Conservation (phyloP, 108 stramenopile species). For the Pinguiococcus pyrenoidosus region DNA sequence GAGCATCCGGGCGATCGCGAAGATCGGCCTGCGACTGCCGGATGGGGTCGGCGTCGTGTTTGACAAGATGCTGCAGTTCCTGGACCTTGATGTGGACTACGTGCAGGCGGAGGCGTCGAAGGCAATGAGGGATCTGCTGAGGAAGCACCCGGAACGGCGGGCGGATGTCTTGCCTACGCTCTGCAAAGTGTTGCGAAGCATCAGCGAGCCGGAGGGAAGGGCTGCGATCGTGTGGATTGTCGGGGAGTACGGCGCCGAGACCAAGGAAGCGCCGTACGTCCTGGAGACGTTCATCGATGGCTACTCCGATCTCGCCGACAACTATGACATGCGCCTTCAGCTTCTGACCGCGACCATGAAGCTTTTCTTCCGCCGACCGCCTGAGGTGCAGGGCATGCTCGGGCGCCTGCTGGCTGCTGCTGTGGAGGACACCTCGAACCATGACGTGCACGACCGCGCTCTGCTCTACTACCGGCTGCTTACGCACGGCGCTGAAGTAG, state of each 20-base stretch:
- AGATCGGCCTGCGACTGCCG: slow-evolving; percentile 68
- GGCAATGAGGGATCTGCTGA: slow-evolving; percentile 57
- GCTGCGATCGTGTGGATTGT: slow-evolving; percentile 82
- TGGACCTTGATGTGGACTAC: slow-evolving; percentile 61
- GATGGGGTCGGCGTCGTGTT: slow-evolving; percentile 62
- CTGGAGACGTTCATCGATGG: slow-evolving; percentile 60
- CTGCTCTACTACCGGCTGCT: slow-evolving; percentile 91
- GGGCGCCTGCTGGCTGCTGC: slow-evolving; percentile 75
- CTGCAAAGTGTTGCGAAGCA: slow-evolving; percentile 39
- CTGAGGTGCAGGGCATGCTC: slow-evolving; percentile 73
- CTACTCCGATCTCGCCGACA: not conserved
- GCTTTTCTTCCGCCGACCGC: slow-evolving; percentile 91
- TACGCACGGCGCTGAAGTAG: slow-evolving; percentile 52
- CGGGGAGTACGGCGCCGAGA: slow-evolving; percentile 85
- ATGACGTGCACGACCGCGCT: slow-evolving; percentile 93
- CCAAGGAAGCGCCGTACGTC: slow-evolving; percentile 88
- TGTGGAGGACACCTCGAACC: slow-evolving; percentile 70
- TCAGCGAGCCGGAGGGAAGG: slow-evolving; percentile 58
- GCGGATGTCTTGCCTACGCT: slow-evolving; percentile 60
- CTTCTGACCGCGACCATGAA: slow-evolving; percentile 78
- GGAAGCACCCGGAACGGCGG: slow-evolving; percentile 58
- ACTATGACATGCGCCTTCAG: slow-evolving; percentile 8
- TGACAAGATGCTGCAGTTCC: slow-evolving; percentile 68
- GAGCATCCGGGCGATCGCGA: slow-evolving; percentile 72
- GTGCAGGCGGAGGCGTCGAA: slow-evolving; percentile 69